A percentile compares a stretch with the other conserved stretches of the same genome.
Evolutionary conservation across 2,329 filamentous ascomycete genomes (phyloP).

Genomic region (Stenocarpella maydis): DNA sequence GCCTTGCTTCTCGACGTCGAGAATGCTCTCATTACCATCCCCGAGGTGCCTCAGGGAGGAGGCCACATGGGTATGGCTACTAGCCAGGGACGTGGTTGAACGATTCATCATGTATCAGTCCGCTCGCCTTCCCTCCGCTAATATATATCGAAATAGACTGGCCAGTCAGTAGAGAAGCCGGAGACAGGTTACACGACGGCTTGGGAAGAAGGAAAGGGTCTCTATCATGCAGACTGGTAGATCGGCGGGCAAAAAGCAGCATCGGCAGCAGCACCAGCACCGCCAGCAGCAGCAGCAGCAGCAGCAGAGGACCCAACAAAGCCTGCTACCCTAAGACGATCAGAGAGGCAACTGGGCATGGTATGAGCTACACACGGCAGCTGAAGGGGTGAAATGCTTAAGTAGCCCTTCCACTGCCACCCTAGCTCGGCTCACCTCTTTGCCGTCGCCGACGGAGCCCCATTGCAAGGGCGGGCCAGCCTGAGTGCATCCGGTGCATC

Average conservation of each 20-base stretch:
- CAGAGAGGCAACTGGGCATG: neutral
- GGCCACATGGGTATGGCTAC: slow-evolving; percentile 31
- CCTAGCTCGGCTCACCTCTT: slow-evolving; percentile 4
- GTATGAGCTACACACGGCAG: neutral
- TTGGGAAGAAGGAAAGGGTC: neutral
- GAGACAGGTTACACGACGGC: slow-evolving; percentile 1
- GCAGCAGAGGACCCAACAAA: neutral
- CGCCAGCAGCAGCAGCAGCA: neutral
- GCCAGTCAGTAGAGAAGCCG: neutral
- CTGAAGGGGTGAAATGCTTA: slow-evolving; percentile 6
- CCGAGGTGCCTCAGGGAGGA: neutral
- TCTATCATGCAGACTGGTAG: neutral
- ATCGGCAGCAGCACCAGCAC: neutral
- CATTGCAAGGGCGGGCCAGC: neutral
- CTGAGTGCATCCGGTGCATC: neutral
- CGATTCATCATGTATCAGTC: slow-evolving; percentile 25
- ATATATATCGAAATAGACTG: neutral
- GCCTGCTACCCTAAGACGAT: slow-evolving; percentile 8
- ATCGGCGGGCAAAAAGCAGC: slow-evolving; percentile 10
- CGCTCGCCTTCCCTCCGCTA: neutral
- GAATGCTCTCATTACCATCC: neutral
- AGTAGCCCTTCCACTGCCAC: slow-evolving; percentile 5
- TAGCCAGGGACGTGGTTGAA: slow-evolving; percentile 33
- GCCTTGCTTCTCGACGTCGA: slow-evolving; percentile 26
- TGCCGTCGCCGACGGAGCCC: neutral